Evolutionary conservation across 257 asterid species (phyloP), one percentile per base, ranked within the genome.

Genomic region (Solanum raphanifolium): DNA sequence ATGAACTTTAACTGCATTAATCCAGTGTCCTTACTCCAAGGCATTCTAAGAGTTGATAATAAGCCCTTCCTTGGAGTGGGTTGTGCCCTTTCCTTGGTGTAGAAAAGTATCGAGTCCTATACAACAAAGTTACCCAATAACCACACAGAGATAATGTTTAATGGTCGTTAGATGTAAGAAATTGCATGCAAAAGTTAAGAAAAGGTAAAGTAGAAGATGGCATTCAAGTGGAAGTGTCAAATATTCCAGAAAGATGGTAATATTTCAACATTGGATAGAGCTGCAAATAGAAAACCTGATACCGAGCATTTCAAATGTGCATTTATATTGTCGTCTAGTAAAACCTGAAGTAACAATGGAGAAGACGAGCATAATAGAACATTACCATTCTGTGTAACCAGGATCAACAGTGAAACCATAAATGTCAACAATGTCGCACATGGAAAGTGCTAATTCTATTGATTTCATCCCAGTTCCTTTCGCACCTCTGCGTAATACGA

Each of bases 381-480:
- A 85, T 35, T 35, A 97, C 99, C 99, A 97, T 88, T 97, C 98
- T 4, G 99, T 97, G 90, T 97, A 97, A 89, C 99, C 99, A 89
- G 99, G 99, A 93, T 97, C 99, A 86, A 97, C 99, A 32, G 99
- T 97, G 92, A 97, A 97, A 82, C 99, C 99, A 83, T 95, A 97
- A 71, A 96, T 96, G 93, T 97, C 98, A 87, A 97, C 98, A 88
- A 92, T 83, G 90, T 97, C 99, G 71, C 99, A 97, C 99, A 96
- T 97, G 89, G 99, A 97, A 90, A 97, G 99, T 25, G 99, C 99
- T 52, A 97, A 94, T 88, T 97, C 99, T 92, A 97, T 93, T 78
- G 99, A 95, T 92, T 97, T 96, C 99, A 97, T 97, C 91, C 99
- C 99, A 85, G 99, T 97, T 90, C 99, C 99, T 91, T 97, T 96